Evolutionary conservation across 2,329 filamentous ascomycete species (phyloP), one percentile per base, ranked within the genome.

Genomic region (Aspergillus unguis): DNA sequence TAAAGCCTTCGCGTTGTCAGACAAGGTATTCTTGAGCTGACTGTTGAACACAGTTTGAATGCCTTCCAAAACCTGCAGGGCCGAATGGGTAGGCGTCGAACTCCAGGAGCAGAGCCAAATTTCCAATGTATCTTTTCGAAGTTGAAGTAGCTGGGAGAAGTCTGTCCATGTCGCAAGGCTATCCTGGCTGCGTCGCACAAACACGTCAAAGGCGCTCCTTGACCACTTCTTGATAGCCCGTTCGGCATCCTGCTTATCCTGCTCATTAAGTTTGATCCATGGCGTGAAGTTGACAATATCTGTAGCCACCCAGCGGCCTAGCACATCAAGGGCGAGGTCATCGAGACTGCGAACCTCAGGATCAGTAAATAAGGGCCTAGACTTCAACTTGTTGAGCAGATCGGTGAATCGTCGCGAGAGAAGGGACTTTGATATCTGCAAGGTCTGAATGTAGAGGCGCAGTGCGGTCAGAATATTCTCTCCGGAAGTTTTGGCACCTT

Each of bases 201-300:
- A 73, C 6, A 80, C 76, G 41, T 80, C 73, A 17, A 83, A 81
- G 1, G 84, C 84, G 46, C 79, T 77, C 46, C 77, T 77, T 0
- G 84, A 83, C 87, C 88, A 92, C 28, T 66, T 68, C 25, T 78
- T 78, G 10, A 90, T 77, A 69, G 83, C 83, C 2, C 83, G 80
- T 38, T 80, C 78, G 1, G 83, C 82, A 55, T 84, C 80, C 26
- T 76, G 71, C 23, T 80, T 82, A 26, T 85, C 81, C 4, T 89
- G 70, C 59, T 94, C 88, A 59, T 92, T 89, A 62, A 95, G 85
- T 29, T 88, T 85, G 33, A 95, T 88, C 74, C 90, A 96, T 0
- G 92, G 92, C 1, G 85, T 92, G 66, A 95, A 96, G 58, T 87
- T 87, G 43, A 83, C 83, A 38, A 96, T 88, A 55, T 95, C 90